A percentile compares a stretch with the other conserved stretches of the same genome.
Evolutionary conservation across 2,329 filamentous ascomycete genomes (phyloP).

Genomic region (Colletotrichum costaricense): DNA sequence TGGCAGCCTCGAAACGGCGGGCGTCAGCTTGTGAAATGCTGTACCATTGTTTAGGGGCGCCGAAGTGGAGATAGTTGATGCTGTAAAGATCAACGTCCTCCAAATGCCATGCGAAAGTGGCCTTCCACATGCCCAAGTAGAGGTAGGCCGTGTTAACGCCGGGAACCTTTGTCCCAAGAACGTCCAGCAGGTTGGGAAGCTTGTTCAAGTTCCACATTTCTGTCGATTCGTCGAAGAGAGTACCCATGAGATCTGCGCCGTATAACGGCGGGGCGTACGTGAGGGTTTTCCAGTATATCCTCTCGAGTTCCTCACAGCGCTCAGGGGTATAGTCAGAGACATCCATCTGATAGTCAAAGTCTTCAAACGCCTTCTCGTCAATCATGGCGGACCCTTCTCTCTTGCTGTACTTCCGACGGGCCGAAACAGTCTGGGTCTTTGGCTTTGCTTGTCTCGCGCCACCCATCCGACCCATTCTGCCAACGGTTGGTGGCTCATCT

Average conservation of each 20-base stretch:
- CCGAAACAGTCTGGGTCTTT: slow-evolving; percentile 81
- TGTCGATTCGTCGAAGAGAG: slow-evolving; percentile 88
- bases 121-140: slow-evolving; percentile 99
- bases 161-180: slow-evolving; percentile 93
- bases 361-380: slow-evolving; percentile 90
- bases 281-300: slow-evolving; percentile 96
- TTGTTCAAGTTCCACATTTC: slow-evolving; percentile 95
- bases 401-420: slow-evolving; percentile 86
- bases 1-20: slow-evolving; percentile 90
- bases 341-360: slow-evolving; percentile 91
- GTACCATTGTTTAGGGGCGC: slow-evolving; percentile 99
- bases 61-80: slow-evolving; percentile 99
- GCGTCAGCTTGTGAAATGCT: slow-evolving; percentile 97
- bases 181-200: slow-evolving; percentile 91
- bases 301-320: slow-evolving; percentile 93
- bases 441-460: slow-evolving; percentile 62
- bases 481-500: slow-evolving; percentile 49
- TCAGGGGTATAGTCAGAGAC: slow-evolving; percentile 90
- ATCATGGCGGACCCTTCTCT: slow-evolving; percentile 82
- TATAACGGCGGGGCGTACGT: slow-evolving; percentile 96
- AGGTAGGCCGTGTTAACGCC: slow-evolving; percentile 98
- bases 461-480: slow-evolving; percentile 58
- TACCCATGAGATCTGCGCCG: slow-evolving; percentile 95
- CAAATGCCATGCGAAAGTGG: slow-evolving; percentile 98
- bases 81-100: slow-evolving; percentile 99